phyloP scores from a whole-genome alignment of 257 asterid genomes.

The Linderniella brevidens region DNA sequence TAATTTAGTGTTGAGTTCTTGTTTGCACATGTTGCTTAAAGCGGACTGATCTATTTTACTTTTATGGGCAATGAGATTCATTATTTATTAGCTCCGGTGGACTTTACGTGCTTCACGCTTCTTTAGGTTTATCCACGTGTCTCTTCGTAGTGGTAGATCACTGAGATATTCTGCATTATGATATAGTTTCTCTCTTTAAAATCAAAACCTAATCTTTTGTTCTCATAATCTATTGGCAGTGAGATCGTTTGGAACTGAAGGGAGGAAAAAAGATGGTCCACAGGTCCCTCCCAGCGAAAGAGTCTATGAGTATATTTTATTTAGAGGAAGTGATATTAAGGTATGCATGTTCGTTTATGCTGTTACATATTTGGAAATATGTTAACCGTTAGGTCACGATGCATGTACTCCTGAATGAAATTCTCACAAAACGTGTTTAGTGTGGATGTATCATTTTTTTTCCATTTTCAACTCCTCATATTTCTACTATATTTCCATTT shows the following conservation, averaged over 20 bases:
- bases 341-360: conserved; percentile 14
- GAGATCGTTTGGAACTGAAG: conserved; percentile 95
- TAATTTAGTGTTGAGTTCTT: too few relatives aligned
- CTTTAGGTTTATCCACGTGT: neutral
- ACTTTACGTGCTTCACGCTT: neutral
- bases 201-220: too few relatives aligned
- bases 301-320: conserved; percentile 76
- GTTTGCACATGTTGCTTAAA: too few relatives aligned
- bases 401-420: neutral
- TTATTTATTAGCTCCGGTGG: too few relatives aligned
- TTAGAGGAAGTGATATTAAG: conserved; percentile 93
- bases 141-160: too few relatives aligned
- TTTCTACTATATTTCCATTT: too few relatives aligned
- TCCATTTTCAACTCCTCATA: too few relatives aligned
- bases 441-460: too few relatives aligned
- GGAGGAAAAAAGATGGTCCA: conserved; percentile 82
- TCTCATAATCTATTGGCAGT: conserved; percentile 23
- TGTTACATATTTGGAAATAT: neutral
- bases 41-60: too few relatives aligned
- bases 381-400: neutral
- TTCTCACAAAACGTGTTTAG: too few relatives aligned
- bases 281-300: conserved; percentile 86
- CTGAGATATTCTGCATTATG: too few relatives aligned
- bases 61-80: too few relatives aligned
- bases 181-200: conserved; percentile 3